phyloP scores from a whole-genome alignment of 1,284 basidiomycete genomes.

The Agaricales sp. region DNA sequence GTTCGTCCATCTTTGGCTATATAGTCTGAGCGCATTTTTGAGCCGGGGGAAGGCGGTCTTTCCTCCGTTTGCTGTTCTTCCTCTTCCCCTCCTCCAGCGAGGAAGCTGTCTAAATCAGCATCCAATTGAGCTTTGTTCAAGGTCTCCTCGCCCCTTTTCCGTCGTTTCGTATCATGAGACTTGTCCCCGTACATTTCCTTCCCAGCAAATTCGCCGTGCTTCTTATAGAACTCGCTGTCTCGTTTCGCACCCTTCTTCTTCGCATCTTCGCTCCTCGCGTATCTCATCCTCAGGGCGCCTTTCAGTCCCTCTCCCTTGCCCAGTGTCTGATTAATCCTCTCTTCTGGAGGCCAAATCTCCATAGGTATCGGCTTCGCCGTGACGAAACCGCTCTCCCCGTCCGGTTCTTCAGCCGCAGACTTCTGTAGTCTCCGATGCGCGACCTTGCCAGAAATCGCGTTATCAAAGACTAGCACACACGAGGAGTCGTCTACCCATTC shows the following conservation, averaged over 20 bases:
- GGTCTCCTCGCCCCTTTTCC: conserved; percentile 24
- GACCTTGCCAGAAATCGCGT: background rate
- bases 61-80: conserved; percentile 13
- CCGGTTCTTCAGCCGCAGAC: conserved; percentile 34
- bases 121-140: conserved; percentile 31
- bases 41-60: conserved; percentile 31
- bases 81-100: conserved; percentile 27
- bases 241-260: conserved; percentile 63
- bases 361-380: conserved; percentile 59
- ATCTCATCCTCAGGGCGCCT: conserved; percentile 57
- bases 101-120: conserved; percentile 55
- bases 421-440: background rate
- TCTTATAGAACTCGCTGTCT: conserved; percentile 66
- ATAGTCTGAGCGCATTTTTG: conserved; percentile 58
- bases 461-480: conserved; percentile 62
- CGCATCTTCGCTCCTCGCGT: conserved; percentile 56
- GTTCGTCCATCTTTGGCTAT: conserved; percentile 37
- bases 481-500: conserved; percentile 77
- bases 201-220: conserved; percentile 55
- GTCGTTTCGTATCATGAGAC: conserved; percentile 20
- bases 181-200: conserved; percentile 35
- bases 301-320: conserved; percentile 54
- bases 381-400: conserved; percentile 45
- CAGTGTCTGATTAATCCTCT: conserved; percentile 58
- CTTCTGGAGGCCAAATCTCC: conserved; percentile 66